phyloP scores from a whole-genome alignment of 2,329 filamentous ascomycete genomes.

The Knoxdaviesia capensis region DNA sequence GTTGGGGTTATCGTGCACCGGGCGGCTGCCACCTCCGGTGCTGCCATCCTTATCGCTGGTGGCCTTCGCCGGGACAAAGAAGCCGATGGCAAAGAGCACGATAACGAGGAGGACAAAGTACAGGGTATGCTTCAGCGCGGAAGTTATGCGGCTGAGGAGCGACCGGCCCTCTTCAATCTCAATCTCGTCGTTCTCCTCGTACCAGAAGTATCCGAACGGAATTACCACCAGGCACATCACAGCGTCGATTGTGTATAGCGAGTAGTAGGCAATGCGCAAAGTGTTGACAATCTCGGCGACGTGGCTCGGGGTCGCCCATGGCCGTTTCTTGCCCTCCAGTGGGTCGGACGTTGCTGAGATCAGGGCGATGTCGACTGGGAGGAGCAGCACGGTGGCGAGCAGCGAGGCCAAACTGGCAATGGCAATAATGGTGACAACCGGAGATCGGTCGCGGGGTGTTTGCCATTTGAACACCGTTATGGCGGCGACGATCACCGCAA shows the following conservation, averaged over 20 bases:
- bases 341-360: slow-evolving; percentile 72
- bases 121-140: slow-evolving; percentile 79
- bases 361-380: slow-evolving; percentile 88
- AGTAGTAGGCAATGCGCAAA: slow-evolving; percentile 79
- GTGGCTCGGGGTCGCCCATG: slow-evolving; percentile 75
- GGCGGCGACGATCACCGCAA: slow-evolving; percentile 58
- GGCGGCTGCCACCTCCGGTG: neutral
- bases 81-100: slow-evolving; percentile 75
- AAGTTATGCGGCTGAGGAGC: slow-evolving; percentile 49
- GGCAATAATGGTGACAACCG: slow-evolving; percentile 62
- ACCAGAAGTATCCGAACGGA: slow-evolving; percentile 95
- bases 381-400: slow-evolving; percentile 75
- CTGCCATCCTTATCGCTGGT: slow-evolving; percentile 44
- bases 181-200: slow-evolving; percentile 90
- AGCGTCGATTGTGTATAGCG: slow-evolving; percentile 78
- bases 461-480: slow-evolving; percentile 89
- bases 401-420: slow-evolving; percentile 74
- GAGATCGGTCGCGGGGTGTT: slow-evolving; percentile 66
- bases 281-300: slow-evolving; percentile 62
- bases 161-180: slow-evolving; percentile 64
- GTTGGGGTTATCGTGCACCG: slow-evolving; percentile 53
- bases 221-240: slow-evolving; percentile 75
- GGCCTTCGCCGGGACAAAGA: slow-evolving; percentile 58
- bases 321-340: slow-evolving; percentile 64
- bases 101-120: slow-evolving; percentile 64